Percentiles rank a stretch among this genome's conserved stretches.
Conservation (phyloP, 306 rosid species). For the Fragaria vesca region DNA sequence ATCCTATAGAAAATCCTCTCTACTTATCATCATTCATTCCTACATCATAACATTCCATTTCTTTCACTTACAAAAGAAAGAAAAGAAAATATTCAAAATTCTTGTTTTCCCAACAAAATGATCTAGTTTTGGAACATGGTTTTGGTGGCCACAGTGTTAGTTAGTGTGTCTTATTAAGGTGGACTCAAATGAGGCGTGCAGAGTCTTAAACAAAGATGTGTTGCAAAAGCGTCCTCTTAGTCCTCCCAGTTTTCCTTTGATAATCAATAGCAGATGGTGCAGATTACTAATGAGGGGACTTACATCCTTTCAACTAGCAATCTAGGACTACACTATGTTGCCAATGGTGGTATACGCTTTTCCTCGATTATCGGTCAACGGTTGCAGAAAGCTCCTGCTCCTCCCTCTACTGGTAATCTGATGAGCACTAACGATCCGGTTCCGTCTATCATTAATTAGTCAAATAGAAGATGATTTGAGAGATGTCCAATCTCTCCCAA, state of each 20-base stretch:
- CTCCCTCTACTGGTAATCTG: background rate
- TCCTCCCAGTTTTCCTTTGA: background rate
- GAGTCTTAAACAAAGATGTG: background rate
- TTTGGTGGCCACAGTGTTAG: background rate
- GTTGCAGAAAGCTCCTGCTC: background rate
- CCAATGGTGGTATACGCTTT: background rate
- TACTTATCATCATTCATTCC: too few species aligned
- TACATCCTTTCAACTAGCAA: background rate
- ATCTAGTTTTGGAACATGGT: background rate
- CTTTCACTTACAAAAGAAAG: too few species aligned
- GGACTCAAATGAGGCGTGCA: background rate
- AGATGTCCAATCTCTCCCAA: too few species aligned
- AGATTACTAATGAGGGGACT: background rate
- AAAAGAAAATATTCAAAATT: too few species aligned
- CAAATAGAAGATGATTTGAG: too few species aligned
- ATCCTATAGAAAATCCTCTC: too few species aligned
- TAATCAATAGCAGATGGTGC: background rate
- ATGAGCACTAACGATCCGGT: background rate
- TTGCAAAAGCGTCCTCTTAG: background rate
- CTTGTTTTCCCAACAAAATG: background rate
- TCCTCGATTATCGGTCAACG: background rate
- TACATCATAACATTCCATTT: too few species aligned
- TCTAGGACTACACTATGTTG: background rate
- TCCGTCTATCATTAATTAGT: background rate
- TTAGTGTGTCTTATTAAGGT: background rate